Conservation (phyloP, 2,329 filamentous ascomycete species). For the Ramichloridium luteum region DNA sequence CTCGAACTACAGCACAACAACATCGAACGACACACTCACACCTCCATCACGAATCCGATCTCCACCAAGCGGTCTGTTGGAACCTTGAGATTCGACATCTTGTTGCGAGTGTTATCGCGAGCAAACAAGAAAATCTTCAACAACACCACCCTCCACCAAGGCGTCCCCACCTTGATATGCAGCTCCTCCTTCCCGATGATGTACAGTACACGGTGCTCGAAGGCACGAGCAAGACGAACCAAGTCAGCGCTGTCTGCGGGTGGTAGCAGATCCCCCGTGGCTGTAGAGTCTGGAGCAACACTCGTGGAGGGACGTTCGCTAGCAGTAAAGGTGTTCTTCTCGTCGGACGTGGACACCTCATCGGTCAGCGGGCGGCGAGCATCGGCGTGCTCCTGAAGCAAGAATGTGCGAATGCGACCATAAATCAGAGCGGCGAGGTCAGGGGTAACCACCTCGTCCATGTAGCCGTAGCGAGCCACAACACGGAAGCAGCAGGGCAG, state of each 20-base stretch:
- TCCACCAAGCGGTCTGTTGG: slow-evolving; percentile 51
- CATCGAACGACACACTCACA: no score
- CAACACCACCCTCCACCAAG: slow-evolving; percentile 34
- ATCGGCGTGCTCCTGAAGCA: neutral
- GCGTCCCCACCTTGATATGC: slow-evolving; percentile 33
- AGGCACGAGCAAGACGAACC: slow-evolving; percentile 30
- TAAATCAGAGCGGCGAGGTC: slow-evolving; percentile 50
- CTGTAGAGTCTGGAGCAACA: no score
- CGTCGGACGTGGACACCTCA: neutral
- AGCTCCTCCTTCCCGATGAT: slow-evolving; percentile 51
- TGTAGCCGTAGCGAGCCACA: slow-evolving; percentile 59
- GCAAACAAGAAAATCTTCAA: slow-evolving; percentile 51
- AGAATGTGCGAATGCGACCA: slow-evolving; percentile 39
- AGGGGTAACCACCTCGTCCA: slow-evolving; percentile 55
- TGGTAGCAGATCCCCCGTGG: neutral
- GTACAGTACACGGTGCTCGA: slow-evolving; percentile 38
- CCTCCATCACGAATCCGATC: slow-evolving; percentile 58
- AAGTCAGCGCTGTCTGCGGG: no score
- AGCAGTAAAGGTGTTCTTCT: slow-evolving; percentile 3
- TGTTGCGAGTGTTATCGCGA: slow-evolving; percentile 52
- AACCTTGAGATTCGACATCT: slow-evolving; percentile 51
- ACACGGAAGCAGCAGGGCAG: slow-evolving; percentile 53
- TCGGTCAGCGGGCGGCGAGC: no score
- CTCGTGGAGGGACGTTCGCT: slow-evolving; percentile 1
- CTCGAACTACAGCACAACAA: no score